Base-by-base conservation (phyloP, 306 rosid species). In the Cyclanthera cordifolia region DNA sequence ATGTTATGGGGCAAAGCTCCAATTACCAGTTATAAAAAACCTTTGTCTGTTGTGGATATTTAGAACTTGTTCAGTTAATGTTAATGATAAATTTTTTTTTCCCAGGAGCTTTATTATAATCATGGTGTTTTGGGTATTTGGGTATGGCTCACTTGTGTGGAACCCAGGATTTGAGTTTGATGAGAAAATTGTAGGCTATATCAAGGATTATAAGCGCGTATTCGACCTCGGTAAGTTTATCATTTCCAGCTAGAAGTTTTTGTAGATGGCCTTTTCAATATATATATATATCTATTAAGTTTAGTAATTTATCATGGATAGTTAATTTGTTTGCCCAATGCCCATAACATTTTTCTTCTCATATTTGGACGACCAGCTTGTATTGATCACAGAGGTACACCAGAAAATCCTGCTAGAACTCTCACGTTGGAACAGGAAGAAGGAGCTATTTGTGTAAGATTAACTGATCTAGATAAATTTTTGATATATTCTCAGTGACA, bases 121-220 rank as follows among this genome's bases (percentile, higher is more conserved):
- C 71, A 94, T 94, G 99, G 96, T 88, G 32, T 90, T 94, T 78
- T 94, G 99, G 99, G 79, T 94, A 47, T 94, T 94, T 72, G 97
- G 99, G 70, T 94, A 94, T 53, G 99, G 99, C 71, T 94, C 99
- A 58, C 86, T 94, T 39, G 95, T 85, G 61, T 94, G 99, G 99
- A 94, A 90, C 84, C 95, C 96, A 0, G 99, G 97, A 10, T 94
- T 94, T 51, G 86, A 94, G 6, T 94, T 78, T 9, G 90, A 90
- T 53, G 92, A 94, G 82, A 94, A 90, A 71, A 72, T 88, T 53
- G 39, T 88, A 6, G 99, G 99, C 39, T 94, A 32, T 76, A 94
- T 94, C 32, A 90, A 90, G 80, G 96, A 88, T 55, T 88, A 94
- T 78, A 82, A 82, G 74, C 96, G 99, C 25, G 97, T 90, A 8